Conservation (phyloP, 148 eudicot species). For the Heliosperma pusillum region DNA sequence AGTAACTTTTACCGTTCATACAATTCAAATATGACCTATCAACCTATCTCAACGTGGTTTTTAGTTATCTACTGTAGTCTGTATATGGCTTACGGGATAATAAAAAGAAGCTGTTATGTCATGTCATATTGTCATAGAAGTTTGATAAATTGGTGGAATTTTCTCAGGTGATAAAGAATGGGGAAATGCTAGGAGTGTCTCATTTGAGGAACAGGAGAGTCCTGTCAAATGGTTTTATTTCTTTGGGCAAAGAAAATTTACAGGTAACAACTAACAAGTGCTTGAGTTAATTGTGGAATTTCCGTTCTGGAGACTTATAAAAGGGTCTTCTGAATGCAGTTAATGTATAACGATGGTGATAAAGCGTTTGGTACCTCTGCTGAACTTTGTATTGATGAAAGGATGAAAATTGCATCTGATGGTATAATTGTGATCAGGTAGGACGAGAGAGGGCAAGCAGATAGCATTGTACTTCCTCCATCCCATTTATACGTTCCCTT, state of each 20-base stretch:
- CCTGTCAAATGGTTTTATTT: constrained; percentile 75
- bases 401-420: constrained; percentile 83
- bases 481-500: not conserved
- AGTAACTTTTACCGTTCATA: constrained; percentile 2
- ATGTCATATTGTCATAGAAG: not conserved
- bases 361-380: constrained; percentile 95
- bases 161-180: constrained; percentile 87
- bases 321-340: constrained; percentile 42
- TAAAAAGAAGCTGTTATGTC: not conserved
- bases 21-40: not conserved
- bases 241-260: constrained; percentile 90
- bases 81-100: not conserved
- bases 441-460: not conserved
- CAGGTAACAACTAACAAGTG: constrained; percentile 57
- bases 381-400: constrained; percentile 92
- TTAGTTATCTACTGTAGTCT: not conserved
- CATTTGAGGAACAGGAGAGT: constrained; percentile 90
- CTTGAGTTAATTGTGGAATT: not conserved
- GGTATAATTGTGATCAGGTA: constrained; percentile 95
- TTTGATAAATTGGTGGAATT: not conserved
- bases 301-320: constrained; percentile 19
- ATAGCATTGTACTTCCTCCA: not conserved
- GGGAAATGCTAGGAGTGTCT: constrained; percentile 99
- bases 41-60: not conserved
- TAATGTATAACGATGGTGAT: constrained; percentile 98